Evolutionary conservation across 2,329 filamentous ascomycete genomes (phyloP).

Genomic region (Curvularia eragrostidis): DNA sequence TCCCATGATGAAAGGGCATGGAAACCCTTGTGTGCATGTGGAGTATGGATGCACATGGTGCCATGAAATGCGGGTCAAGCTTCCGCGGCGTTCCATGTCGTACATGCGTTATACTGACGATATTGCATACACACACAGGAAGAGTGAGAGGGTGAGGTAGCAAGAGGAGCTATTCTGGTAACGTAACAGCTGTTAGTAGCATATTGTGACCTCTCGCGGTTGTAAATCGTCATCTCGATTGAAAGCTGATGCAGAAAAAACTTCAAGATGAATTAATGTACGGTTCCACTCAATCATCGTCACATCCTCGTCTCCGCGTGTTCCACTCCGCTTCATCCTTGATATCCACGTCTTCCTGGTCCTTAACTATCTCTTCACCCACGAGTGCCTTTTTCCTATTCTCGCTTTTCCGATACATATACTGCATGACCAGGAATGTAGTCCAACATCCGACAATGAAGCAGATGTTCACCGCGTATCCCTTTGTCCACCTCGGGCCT

Average conservation of each 20-base stretch:
- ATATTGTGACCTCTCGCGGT: neutral
- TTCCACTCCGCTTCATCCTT: constrained; percentile 33
- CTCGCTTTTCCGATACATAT: constrained; percentile 47
- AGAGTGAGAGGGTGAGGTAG: neutral
- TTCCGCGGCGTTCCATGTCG: neutral
- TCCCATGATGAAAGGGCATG: neutral
- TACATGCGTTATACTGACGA: constrained; percentile 3
- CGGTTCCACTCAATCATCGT: constrained; percentile 7
- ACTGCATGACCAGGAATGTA: constrained; percentile 50
- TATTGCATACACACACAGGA: no score
- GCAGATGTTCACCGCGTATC: constrained; percentile 57
- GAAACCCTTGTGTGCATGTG: neutral
- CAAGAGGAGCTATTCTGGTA: neutral
- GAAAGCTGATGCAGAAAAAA: neutral
- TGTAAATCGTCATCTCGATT: neutral
- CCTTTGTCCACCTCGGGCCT: constrained; percentile 56
- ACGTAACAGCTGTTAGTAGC: neutral
- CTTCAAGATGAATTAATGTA: neutral
- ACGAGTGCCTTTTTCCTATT: constrained; percentile 25
- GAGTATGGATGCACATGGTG: neutral
- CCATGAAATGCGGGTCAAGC: constrained; percentile 4
- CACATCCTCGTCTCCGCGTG: constrained; percentile 27
- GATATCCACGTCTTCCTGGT: constrained; percentile 38
- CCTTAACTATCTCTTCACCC: constrained; percentile 25
- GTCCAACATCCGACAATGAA: constrained; percentile 57